A percentile compares a stretch with the other conserved stretches of the same genome.
These are phyloP conservation scores for Cladosporium sp. DNA, from an alignment of 2,329 filamentous ascomycete genomes.

Conservation along the genomic window DNA sequence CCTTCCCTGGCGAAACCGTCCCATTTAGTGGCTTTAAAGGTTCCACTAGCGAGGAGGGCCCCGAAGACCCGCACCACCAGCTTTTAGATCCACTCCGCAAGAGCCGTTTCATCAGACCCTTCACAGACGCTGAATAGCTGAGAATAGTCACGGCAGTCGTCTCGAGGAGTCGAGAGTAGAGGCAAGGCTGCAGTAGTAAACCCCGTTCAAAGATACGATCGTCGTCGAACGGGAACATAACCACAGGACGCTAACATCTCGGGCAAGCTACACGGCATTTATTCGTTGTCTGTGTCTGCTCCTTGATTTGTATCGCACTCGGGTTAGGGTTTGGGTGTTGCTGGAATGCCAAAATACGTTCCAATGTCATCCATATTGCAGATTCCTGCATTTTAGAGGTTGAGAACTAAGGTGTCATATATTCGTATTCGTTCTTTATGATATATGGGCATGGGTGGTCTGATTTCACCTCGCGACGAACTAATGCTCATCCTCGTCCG, in stretches of 20 bases:
- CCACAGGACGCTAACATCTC: neutral
- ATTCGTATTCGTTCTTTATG: neutral
- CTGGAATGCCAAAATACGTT: neutral
- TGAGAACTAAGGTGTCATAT: neutral
- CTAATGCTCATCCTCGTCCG: neutral
- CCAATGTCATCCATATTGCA: neutral
- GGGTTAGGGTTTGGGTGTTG: neutral
- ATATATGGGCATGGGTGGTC: neutral
- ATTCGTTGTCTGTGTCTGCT: neutral
- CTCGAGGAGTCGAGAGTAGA: neutral
- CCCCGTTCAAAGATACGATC: neutral
- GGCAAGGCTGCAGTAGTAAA: neutral
- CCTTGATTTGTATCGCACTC: neutral
- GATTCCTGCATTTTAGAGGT: neutral
- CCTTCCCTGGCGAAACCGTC: neutral
- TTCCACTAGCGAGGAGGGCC: neutral
- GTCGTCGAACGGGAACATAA: neutral
- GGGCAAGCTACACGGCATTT: neutral
- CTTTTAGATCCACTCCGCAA: neutral
- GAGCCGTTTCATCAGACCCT: constrained; percentile 12
- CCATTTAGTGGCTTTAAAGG: neutral
- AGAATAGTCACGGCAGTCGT: neutral
- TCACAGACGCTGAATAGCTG: neutral
- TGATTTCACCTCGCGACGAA: neutral
- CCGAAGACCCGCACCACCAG: neutral